Percentiles rank a stretch among this genome's conserved stretches.
Conservation (phyloP, 2,329 filamentous ascomycete species). For the Periconia digitata region DNA sequence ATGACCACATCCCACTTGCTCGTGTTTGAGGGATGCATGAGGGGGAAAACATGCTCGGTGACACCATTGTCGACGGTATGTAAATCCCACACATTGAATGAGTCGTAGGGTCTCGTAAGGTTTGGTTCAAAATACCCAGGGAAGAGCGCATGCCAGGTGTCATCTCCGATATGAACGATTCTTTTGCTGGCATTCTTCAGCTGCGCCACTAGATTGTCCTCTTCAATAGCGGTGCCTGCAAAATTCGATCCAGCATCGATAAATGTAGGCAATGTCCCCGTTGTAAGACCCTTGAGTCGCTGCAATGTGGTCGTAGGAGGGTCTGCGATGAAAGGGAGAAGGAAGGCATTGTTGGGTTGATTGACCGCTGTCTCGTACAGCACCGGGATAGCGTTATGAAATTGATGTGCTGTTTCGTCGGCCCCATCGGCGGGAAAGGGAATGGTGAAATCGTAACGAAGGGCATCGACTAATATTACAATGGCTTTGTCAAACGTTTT, state of each 20-base stretch:
- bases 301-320: slow-evolving; percentile 93
- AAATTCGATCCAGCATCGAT: slow-evolving; percentile 94
- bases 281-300: slow-evolving; percentile 89
- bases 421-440: slow-evolving; percentile 63
- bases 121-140: slow-evolving; percentile 89
- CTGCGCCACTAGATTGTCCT: slow-evolving; percentile 76
- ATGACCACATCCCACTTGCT: slow-evolving; percentile 91
- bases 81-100: slow-evolving; percentile 97
- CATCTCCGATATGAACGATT: slow-evolving; percentile 93
- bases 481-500: slow-evolving; percentile 92
- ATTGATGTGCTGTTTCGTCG: slow-evolving; percentile 60
- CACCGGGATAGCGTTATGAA: slow-evolving; percentile 85
- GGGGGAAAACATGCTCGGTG: slow-evolving; percentile 82
- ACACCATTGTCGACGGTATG: slow-evolving; percentile 97
- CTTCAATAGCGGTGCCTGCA: slow-evolving; percentile 90
- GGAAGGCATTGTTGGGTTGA: slow-evolving; percentile 78
- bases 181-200: slow-evolving; percentile 67
- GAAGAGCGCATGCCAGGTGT: slow-evolving; percentile 94
- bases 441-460: slow-evolving; percentile 95
- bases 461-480: slow-evolving; percentile 85
- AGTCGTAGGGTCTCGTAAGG: slow-evolving; percentile 87
- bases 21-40: slow-evolving; percentile 66
- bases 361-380: slow-evolving; percentile 78
- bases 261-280: slow-evolving; percentile 92
- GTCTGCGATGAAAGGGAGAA: slow-evolving; percentile 94